Evolutionary conservation across 306 rosid genomes (phyloP).

Genomic region (Ormosia semicastrata): DNA sequence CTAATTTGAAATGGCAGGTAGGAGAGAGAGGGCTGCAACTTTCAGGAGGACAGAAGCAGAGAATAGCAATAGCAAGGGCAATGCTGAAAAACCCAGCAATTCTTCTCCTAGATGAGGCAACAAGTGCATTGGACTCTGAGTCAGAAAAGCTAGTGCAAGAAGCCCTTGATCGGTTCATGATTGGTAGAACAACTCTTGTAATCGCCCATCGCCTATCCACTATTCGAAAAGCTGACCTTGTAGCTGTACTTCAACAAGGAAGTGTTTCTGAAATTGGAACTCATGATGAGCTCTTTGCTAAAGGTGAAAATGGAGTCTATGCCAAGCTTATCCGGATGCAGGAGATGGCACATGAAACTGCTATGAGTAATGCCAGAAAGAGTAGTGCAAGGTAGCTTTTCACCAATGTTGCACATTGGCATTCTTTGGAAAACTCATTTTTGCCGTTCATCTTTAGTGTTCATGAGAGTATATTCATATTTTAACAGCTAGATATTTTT

Average conservation of each 20-base stretch:
- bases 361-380: slow-evolving; percentile 84
- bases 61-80: slow-evolving; percentile 94
- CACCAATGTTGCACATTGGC: slow-evolving; percentile 11
- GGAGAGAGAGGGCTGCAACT: slow-evolving; percentile 94
- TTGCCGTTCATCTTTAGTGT: background rate
- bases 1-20: slow-evolving; percentile 60
- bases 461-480: background rate
- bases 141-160: slow-evolving; percentile 94
- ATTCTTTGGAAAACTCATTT: background rate
- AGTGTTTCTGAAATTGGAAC: slow-evolving; percentile 81
- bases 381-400: slow-evolving; percentile 83
- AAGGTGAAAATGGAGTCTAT: slow-evolving; percentile 84
- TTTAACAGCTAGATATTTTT: background rate
- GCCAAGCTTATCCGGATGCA: slow-evolving; percentile 90
- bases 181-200: slow-evolving; percentile 87
- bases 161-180: slow-evolving; percentile 93
- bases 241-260: slow-evolving; percentile 84
- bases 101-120: slow-evolving; percentile 84
- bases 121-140: slow-evolving; percentile 92
- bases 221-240: slow-evolving; percentile 90
- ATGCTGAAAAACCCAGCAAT: slow-evolving; percentile 93
- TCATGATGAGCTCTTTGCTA: slow-evolving; percentile 81
- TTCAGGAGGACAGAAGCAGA: slow-evolving; percentile 96
- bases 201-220: slow-evolving; percentile 96
- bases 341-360: slow-evolving; percentile 78